These are phyloP conservation scores for Clitopilus passeckerianus DNA, from an alignment of 768 basidiomycete species.

Conservation along the genomic window DNA sequence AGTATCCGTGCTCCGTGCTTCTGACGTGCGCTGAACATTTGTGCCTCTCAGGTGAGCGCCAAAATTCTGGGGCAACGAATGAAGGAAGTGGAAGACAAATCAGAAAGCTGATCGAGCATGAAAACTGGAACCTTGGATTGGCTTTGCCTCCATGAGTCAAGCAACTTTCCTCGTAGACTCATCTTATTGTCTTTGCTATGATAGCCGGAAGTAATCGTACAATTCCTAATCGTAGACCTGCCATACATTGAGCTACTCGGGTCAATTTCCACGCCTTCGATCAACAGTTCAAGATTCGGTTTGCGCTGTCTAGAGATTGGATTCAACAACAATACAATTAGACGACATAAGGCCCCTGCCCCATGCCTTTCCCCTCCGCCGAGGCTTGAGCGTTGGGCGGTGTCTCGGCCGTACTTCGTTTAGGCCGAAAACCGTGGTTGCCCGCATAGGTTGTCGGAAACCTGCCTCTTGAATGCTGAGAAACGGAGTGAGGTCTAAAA, in stretches of 20 bases:
- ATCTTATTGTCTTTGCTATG: not conserved
- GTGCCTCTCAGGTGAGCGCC: slow-evolving; percentile 60
- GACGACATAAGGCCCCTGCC: not conserved
- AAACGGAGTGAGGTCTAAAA: not conserved
- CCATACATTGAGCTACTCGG: slow-evolving; percentile 2
- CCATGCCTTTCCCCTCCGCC: not conserved
- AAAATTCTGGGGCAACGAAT: slow-evolving; percentile 68
- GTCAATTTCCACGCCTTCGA: not conserved
- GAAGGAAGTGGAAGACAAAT: slow-evolving; percentile 39
- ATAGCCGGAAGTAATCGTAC: not conserved
- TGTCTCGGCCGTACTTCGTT: not conserved
- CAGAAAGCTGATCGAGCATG: slow-evolving; percentile 23
- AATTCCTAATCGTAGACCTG: not conserved
- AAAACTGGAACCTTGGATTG: slow-evolving; percentile 14
- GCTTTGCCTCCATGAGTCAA: slow-evolving; percentile 2
- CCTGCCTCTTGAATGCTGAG: not conserved
- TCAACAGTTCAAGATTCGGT: not conserved
- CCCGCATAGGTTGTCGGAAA: not conserved
- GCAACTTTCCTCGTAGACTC: not conserved
- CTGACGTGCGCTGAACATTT: slow-evolving; percentile 11
- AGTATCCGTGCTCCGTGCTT: slow-evolving; percentile 12
- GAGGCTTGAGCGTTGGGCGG: not conserved
- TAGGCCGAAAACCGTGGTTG: not conserved
- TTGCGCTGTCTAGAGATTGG: not conserved
- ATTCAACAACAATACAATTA: not conserved